Evolutionary conservation across 208 protist species (phyloP), one percentile per base, ranked within the genome.

Genomic region (Acanthamoeba polyphaga): DNA sequence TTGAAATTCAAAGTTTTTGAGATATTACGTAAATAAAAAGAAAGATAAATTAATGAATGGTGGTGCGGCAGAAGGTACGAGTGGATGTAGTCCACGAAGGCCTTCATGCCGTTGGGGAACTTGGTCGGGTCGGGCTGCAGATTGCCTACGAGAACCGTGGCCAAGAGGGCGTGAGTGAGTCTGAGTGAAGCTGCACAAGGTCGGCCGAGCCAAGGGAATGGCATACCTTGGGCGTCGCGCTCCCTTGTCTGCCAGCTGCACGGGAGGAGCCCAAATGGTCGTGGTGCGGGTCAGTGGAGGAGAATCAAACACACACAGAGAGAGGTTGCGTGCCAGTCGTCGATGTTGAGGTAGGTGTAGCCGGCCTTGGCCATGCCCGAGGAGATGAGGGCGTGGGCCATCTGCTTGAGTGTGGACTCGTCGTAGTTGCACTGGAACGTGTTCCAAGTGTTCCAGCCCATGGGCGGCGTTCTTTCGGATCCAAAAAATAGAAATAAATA

Each of bases 61-160:
- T 55, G 51, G 4, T 55, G 51, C 12, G 51, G 51, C 7, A 7
- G 5, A 62, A 24, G 2, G 15, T 62, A 68, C 24, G 24, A 53
- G 92, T 96, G 95, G n/a, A 96, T 72, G 94, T 93, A 96, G 60
- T 96, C 95, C n/a, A 34, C 92, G 12, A 96, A 72, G 17, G 90
- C 90, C 27, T 74, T 68, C 46, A 96, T 95, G 34, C 95, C 95
- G 49, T 34, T 64, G 60, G 95, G 95, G n/a, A 96, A 96, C 29
- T 53, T 51, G 27, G 27, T 38, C 8, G 95, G 74, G 51, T 96
- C 91, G 22, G 58, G 29, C 22, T 92, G 68, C 13, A 95, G 46
- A 13, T 58, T 34, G 12, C 95, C 93, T 66, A 19, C 6, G 0
- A 66, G 7, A 10, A 2, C 22, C 13, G 60, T 27, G 60, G n/a